Conservation (phyloP, 441 rosid genomes). For the Brassica hybrid region DNA sequence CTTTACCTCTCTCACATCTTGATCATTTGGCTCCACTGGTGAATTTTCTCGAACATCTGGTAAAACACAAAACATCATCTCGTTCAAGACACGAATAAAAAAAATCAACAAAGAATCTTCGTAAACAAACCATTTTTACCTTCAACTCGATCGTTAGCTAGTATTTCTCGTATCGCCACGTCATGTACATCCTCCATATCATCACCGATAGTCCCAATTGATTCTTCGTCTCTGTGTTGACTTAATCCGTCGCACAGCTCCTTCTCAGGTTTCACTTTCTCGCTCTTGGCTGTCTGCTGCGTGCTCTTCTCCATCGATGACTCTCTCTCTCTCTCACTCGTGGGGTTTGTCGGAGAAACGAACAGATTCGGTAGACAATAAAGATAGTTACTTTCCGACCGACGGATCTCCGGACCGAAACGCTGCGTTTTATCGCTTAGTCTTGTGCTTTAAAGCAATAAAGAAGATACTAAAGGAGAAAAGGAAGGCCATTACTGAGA, state of each 20-base stretch:
- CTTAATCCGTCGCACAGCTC: constrained; percentile 39
- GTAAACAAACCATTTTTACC: constrained; percentile 45
- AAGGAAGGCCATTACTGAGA: constrained; percentile 14
- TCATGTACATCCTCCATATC: constrained; percentile 19
- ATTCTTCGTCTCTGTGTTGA: constrained; percentile 44
- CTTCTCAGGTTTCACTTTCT: constrained; percentile 38
- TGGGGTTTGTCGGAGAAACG: constrained; percentile 39
- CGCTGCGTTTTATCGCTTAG: constrained; percentile 31
- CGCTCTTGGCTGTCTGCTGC: constrained; percentile 31
- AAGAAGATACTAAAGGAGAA: constrained; percentile 3
- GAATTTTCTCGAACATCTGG: neutral
- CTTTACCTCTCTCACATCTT: constrained; percentile 49
- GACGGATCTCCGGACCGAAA: constrained; percentile 20
- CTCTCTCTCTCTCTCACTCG: constrained; percentile 40
- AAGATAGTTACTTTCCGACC: constrained; percentile 33
- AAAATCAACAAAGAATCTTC: constrained; percentile 1
- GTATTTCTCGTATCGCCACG: constrained; percentile 42
- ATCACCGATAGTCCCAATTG: constrained; percentile 28
- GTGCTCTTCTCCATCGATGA: constrained; percentile 56
- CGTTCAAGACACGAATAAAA: neutral
- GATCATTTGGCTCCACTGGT: constrained; percentile 17
- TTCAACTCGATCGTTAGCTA: constrained; percentile 46
- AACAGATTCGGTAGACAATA: constrained; percentile 41
- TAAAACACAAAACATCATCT: constrained; percentile 34
- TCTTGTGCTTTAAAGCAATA: constrained; percentile 10